phyloP scores from a whole-genome alignment of 495 filamentous ascomycete genomes.

The Penicillium cataractarum region DNA sequence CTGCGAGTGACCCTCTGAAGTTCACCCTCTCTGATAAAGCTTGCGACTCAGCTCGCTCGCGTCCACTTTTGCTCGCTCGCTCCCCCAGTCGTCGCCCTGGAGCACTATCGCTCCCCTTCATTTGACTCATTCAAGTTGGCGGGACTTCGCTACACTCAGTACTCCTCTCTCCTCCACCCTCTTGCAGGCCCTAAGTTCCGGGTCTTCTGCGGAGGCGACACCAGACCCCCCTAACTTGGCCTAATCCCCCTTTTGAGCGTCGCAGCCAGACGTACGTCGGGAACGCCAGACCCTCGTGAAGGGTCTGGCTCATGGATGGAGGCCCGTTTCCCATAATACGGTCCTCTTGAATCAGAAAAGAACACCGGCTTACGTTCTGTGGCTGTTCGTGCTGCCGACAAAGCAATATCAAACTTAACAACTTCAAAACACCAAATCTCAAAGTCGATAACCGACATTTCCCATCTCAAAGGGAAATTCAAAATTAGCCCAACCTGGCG shows the following conservation, averaged over 20 bases:
- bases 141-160: slow-evolving; percentile 75
- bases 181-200: slow-evolving; percentile 88
- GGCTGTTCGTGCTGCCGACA: slow-evolving; percentile 30
- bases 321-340: slow-evolving; percentile 37
- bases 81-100: slow-evolving; percentile 34
- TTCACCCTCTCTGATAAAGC: slow-evolving; percentile 1
- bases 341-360: slow-evolving; percentile 28
- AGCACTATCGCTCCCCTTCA: slow-evolving; percentile 41
- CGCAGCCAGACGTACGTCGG: slow-evolving; percentile 47
- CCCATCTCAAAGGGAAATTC: slow-evolving; percentile 4
- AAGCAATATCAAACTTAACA: slow-evolving; percentile 10
- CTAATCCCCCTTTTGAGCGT: slow-evolving; percentile 38
- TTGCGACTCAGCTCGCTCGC: slow-evolving; percentile 13
- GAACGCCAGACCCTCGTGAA: slow-evolving; percentile 51
- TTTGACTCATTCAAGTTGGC: slow-evolving; percentile 90
- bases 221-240: slow-evolving; percentile 94
- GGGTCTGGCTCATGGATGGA: slow-evolving; percentile 55
- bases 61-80: slow-evolving; percentile 21
- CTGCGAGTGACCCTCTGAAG: slow-evolving; percentile 11
- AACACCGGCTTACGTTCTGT: slow-evolving; percentile 36
- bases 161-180: slow-evolving; percentile 80
- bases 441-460: neutral
- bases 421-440: slow-evolving; percentile 1
- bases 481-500: slow-evolving; percentile 26
- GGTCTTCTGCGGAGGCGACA: slow-evolving; percentile 94